These are phyloP conservation scores for Arabidopsis arenosa DNA, from an alignment of 345 rosid genomes.

Conservation along the genomic window DNA sequence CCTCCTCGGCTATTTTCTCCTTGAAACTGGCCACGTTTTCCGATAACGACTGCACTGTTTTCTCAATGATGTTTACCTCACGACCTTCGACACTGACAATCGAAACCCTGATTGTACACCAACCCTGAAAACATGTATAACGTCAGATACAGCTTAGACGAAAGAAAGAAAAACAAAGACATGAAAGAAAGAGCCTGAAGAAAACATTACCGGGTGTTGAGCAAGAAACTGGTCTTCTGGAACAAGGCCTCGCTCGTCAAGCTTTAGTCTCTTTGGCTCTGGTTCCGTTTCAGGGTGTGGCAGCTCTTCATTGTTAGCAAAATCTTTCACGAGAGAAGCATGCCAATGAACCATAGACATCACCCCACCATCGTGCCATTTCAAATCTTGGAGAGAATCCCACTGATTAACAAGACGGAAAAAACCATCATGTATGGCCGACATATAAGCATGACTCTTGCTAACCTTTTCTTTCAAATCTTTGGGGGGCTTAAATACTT, in stretches of 20 bases:
- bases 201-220: neutral
- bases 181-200: neutral
- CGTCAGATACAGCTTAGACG: slow-evolving; percentile 15
- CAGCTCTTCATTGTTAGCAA: neutral
- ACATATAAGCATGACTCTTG: neutral
- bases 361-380: neutral
- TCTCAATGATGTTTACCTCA: slow-evolving; percentile 55
- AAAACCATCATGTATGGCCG: neutral
- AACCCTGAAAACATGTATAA: slow-evolving; percentile 52
- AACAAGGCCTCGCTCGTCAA: too few relatives aligned
- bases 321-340: neutral
- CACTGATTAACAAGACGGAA: neutral
- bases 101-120: slow-evolving; percentile 55
- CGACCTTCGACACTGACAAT: slow-evolving; percentile 67
- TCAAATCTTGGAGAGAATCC: neutral
- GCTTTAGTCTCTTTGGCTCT: neutral
- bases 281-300: neutral
- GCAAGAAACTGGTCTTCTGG: neutral
- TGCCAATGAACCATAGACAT: slow-evolving; percentile 8
- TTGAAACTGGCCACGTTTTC: slow-evolving; percentile 75
- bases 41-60: slow-evolving; percentile 56
- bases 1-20: slow-evolving; percentile 69
- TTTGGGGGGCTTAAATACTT: neutral
- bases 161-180: neutral
- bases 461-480: neutral